Evolutionary conservation across 257 asterid species (phyloP).

Genomic region (Solanum arcanum): DNA sequence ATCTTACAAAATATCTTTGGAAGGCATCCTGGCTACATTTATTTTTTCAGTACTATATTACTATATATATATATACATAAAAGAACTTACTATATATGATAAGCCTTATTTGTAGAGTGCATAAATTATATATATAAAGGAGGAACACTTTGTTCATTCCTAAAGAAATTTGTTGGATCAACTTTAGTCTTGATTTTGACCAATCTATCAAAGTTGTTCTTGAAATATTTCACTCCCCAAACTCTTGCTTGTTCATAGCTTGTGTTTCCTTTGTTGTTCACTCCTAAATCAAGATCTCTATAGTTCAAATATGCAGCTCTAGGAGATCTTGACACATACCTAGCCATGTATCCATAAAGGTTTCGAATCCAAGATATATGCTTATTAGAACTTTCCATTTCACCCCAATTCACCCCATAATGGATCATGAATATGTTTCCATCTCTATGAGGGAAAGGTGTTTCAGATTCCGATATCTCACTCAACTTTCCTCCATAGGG

Average conservation of each 20-base stretch:
- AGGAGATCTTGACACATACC: background rate
- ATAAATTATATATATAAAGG: background rate
- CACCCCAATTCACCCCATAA: background rate
- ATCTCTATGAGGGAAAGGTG: background rate
- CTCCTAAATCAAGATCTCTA: background rate
- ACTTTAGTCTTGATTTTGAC: background rate
- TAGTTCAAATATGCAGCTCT: background rate
- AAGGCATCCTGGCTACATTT: too few relatives aligned
- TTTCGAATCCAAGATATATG: background rate
- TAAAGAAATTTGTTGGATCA: background rate
- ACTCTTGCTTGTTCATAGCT: background rate
- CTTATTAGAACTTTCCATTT: background rate
- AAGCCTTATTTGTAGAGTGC: too few relatives aligned
- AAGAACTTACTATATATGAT: too few relatives aligned
- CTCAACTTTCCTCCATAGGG: background rate
- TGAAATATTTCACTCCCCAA: background rate
- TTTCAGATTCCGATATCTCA: background rate
- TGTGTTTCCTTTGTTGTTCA: background rate
- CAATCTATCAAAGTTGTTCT: background rate
- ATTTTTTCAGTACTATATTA: too few relatives aligned
- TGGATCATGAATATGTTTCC: background rate
- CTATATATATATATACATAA: too few relatives aligned
- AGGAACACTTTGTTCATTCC: conserved; percentile 2
- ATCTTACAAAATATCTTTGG: too few relatives aligned
- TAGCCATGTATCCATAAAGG: background rate